Conservation (phyloP, 441 rosid genomes). For the Populus hybrid region DNA sequence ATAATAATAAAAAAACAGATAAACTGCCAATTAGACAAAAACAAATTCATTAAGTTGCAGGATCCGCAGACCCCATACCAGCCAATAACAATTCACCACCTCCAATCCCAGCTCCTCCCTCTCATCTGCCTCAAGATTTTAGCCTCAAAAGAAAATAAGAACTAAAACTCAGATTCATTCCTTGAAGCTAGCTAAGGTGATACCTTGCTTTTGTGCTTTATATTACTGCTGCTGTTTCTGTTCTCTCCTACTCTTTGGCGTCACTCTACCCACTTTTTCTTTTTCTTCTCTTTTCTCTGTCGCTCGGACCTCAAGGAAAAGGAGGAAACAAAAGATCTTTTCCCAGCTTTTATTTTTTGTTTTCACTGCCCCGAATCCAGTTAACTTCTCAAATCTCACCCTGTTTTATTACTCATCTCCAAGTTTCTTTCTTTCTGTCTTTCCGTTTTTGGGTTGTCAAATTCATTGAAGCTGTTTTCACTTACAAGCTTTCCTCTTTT, state of each 20-base stretch:
- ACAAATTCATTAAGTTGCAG: slow-evolving; percentile 33
- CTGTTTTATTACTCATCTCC: slow-evolving; percentile 13
- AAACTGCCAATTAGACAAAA: slow-evolving; percentile 25
- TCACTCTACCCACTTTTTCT: background rate
- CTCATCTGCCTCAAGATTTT: slow-evolving; percentile 9
- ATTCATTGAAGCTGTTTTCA: slow-evolving; percentile 12
- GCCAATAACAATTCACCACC: slow-evolving; percentile 53
- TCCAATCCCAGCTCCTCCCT: slow-evolving; percentile 10
- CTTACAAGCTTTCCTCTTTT: slow-evolving; percentile 17
- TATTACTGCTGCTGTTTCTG: background rate
- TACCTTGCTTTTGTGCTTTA: slow-evolving; percentile 18
- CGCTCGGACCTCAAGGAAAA: slow-evolving; percentile 29
- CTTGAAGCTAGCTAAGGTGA: slow-evolving; percentile 21
- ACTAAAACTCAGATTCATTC: slow-evolving; percentile 26
- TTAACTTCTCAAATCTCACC: background rate
- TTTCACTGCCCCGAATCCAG: slow-evolving; percentile 10
- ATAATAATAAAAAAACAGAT: background rate
- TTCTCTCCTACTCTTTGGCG: background rate
- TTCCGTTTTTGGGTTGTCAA: slow-evolving; percentile 5
- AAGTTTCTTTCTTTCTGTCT: background rate
- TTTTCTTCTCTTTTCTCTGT: slow-evolving; percentile 21
- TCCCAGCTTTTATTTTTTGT: slow-evolving; percentile 19
- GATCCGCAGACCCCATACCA: slow-evolving; percentile 38
- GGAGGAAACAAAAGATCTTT: slow-evolving; percentile 30
- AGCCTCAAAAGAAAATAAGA: no score